phyloP scores from a whole-genome alignment of 371 early-diverging fungal genomes.

The Syncephalis fuscata region DNA sequence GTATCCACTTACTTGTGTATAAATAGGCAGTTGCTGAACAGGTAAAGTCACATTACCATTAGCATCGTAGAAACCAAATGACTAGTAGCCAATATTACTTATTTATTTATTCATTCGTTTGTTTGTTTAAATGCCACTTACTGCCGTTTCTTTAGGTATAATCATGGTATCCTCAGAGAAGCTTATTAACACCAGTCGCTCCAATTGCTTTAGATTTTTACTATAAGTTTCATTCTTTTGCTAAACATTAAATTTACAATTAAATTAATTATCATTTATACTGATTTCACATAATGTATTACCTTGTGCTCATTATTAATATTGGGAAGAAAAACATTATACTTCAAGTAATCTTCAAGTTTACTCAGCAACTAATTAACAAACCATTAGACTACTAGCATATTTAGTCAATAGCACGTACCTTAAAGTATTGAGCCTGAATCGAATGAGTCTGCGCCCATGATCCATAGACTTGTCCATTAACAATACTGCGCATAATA shows the following conservation, averaged over 20 bases:
- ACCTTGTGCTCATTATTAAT: slow-evolving; percentile 58
- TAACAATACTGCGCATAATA: slow-evolving; percentile 44
- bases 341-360: slow-evolving; percentile 41
- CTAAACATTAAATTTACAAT: neutral
- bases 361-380: slow-evolving; percentile 27
- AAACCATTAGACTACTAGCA: too few relatives aligned
- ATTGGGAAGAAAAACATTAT: slow-evolving; percentile 68
- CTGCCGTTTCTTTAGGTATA: slow-evolving; percentile 55
- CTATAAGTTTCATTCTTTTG: slow-evolving; percentile 33
- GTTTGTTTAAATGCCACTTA: too few relatives aligned
- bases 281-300: neutral
- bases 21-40: slow-evolving; percentile 34
- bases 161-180: slow-evolving; percentile 66
- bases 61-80: slow-evolving; percentile 54
- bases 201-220: slow-evolving; percentile 29
- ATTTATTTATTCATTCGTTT: neutral
- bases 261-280: neutral
- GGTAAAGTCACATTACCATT: slow-evolving; percentile 23
- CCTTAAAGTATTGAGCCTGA: slow-evolving; percentile 85
- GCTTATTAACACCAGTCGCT: slow-evolving; percentile 56
- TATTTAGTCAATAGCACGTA: neutral
- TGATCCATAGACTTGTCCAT: slow-evolving; percentile 55
- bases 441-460: slow-evolving; percentile 67
- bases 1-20: slow-evolving; percentile 16
- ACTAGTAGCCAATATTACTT: slow-evolving; percentile 20